Conservation (phyloP, 2,329 filamentous ascomycete species). For the Phaeosphaeriaceae sp. region DNA sequence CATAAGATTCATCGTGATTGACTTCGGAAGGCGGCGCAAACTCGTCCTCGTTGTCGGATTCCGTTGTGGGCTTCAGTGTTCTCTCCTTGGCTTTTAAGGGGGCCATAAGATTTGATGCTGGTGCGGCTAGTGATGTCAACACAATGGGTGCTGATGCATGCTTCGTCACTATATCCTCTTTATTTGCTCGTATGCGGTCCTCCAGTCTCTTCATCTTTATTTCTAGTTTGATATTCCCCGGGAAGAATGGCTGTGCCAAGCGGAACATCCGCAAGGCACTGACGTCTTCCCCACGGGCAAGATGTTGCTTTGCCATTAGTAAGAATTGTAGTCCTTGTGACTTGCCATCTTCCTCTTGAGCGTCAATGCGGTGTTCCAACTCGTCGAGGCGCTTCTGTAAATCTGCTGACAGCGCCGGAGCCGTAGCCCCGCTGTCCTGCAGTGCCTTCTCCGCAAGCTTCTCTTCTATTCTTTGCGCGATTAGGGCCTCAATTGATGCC, state of each 20-base stretch:
- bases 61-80: constrained; percentile 22
- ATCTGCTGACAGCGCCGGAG: constrained; percentile 70
- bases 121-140: constrained; percentile 22
- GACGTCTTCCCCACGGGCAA: constrained; percentile 78
- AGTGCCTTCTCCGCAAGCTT: constrained; percentile 78
- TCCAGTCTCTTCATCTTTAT: constrained; percentile 62
- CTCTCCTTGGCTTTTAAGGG: constrained; percentile 37
- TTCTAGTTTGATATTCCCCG: constrained; percentile 77
- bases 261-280: constrained; percentile 87
- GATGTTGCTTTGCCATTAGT: constrained; percentile 90
- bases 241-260: constrained; percentile 82
- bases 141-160: constrained; percentile 19
- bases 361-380: constrained; percentile 83
- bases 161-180: constrained; percentile 39
- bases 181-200: constrained; percentile 54
- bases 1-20: constrained; percentile 48
- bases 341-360: constrained; percentile 70
- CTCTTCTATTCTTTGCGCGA: constrained; percentile 89
- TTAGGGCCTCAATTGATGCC: constrained; percentile 85
- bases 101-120: constrained; percentile 46
- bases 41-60: constrained; percentile 51
- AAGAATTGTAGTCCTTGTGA: constrained; percentile 85
- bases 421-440: constrained; percentile 59
- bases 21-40: constrained; percentile 45
- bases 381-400: constrained; percentile 82